Percentiles rank a stretch among this genome's conserved stretches.
phyloP scores from a whole-genome alignment of 768 basidiomycete genomes.

The Boletus tomentosulus region DNA sequence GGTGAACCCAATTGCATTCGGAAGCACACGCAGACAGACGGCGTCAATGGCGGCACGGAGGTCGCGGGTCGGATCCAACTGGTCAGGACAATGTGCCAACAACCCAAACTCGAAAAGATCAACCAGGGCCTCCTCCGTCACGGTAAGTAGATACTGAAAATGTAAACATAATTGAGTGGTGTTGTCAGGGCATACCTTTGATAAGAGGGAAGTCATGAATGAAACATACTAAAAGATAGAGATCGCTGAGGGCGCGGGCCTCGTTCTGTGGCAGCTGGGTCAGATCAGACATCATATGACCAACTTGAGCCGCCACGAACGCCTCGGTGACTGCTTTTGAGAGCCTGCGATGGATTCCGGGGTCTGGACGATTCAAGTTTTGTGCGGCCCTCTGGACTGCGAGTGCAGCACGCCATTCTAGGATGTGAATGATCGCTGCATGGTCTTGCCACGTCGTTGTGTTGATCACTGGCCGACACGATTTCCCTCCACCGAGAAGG shows the following conservation, averaged over 20 bases:
- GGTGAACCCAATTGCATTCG: constrained; percentile 61
- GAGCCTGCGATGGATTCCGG: constrained; percentile 53
- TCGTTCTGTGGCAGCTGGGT: constrained; percentile 12
- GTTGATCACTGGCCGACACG: constrained; percentile 16
- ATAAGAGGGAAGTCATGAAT: neutral
- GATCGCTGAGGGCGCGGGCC: constrained; percentile 14
- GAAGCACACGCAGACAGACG: constrained; percentile 50
- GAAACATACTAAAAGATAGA: constrained; percentile 28
- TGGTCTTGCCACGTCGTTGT: constrained; percentile 37
- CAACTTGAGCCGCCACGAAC: constrained; percentile 56
- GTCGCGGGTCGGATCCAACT: constrained; percentile 41
- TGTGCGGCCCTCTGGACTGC: constrained; percentile 40
- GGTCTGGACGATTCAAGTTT: constrained; percentile 44
- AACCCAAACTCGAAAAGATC: constrained; percentile 59
- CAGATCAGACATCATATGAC: constrained; percentile 41
- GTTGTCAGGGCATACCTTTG: neutral
- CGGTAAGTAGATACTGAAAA: constrained; percentile 55
- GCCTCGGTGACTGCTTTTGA: constrained; percentile 66
- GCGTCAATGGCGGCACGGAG: constrained; percentile 49
- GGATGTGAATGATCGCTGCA: constrained; percentile 39
- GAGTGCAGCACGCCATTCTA: constrained; percentile 65
- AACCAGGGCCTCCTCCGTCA: constrained; percentile 49
- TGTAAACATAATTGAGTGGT: too few relatives aligned
- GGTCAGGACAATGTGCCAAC: constrained; percentile 22
- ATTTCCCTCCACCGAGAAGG: constrained; percentile 33